Evolutionary conservation across 2,329 filamentous ascomycete species (phyloP).

Genomic region (Pseudocercospora musae): DNA sequence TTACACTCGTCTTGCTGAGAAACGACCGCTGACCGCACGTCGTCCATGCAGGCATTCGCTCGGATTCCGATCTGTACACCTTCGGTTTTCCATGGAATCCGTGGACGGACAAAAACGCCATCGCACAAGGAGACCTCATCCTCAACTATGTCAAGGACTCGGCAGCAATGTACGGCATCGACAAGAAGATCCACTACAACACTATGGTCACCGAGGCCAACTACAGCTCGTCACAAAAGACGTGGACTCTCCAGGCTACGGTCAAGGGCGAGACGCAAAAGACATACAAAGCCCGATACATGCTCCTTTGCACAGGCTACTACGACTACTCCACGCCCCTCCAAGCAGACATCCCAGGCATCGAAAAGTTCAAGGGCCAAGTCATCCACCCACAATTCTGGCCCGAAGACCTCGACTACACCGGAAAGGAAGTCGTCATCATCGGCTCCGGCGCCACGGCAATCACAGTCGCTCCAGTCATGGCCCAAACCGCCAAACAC

Average conservation of each 20-base stretch:
- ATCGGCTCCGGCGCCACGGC: conserved; percentile 78
- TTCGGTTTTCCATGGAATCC: conserved; percentile 65
- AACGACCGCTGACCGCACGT: not conserved
- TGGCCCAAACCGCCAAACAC: conserved; percentile 61
- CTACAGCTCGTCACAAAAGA: conserved; percentile 49
- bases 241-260: conserved; percentile 43
- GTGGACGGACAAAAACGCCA: conserved; percentile 54
- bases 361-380: conserved; percentile 62
- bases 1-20: no score
- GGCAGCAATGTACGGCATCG: conserved; percentile 44
- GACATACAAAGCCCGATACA: conserved; percentile 45
- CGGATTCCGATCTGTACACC: conserved; percentile 50
- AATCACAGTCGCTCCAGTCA: conserved; percentile 68
- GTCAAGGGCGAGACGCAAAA: conserved; percentile 37
- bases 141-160: conserved; percentile 45
- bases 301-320: conserved; percentile 65
- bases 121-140: conserved; percentile 46
- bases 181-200: conserved; percentile 45
- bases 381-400: conserved; percentile 73
- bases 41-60: conserved; percentile 49
- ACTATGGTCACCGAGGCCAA: conserved; percentile 42
- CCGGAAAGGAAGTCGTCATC: conserved; percentile 65
- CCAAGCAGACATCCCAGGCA: conserved; percentile 60
- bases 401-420: conserved; percentile 65
- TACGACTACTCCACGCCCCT: conserved; percentile 68